Base-by-base conservation (phyloP, 257 asterid species). In the Solanum paucissectum region DNA sequence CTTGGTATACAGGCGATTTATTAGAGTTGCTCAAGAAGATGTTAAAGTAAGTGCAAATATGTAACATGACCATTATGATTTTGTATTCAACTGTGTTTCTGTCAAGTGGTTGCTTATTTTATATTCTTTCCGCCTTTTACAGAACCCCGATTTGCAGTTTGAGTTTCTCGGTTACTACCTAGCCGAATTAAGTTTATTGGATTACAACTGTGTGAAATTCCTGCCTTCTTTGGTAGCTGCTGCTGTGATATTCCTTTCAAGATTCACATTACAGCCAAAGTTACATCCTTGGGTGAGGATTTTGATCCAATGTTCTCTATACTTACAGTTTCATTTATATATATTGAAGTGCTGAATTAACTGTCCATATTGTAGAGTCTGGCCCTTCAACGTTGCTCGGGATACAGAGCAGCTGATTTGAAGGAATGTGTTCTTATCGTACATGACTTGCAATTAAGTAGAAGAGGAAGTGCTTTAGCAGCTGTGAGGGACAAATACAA, bases 151-250 rank as follows among this genome's bases (percentile, higher is more conserved):
- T 90, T 88, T 94, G 94, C 90, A 91, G 74, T 88, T 95, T 25
- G 99, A 96, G 90, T 96, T 96, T 91, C 89, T 96, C 88, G 95
- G 95, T 11, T 93, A 90, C 91, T 96, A 95, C 91, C 69, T 97
- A 42, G 96, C 98, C 0, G 99, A 97, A 90, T 87, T 97, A 60
- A 97, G 98, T 87, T 90, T 97, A 89, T 90, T 97, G 86, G 98
- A 95, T 25, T 94, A 97, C 55, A 93, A 87, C 27, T 97, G 98
- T 44, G 87, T 95, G 73, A 93, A 91, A 77, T 95, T 94, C 91
- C 88, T 95, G 88, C 99, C 99, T 23, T 97, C 99, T 7, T 23
- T 93, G 93, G 90, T 95, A 83, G 98, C 98, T 88, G 96, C 98
- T 46, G 93, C 97, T 0, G 98, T 93, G 66, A 88, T 93, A 62